A percentile compares a stretch with the other conserved stretches of the same genome.
Conservation (phyloP, 2,329 filamentous ascomycete genomes). For the Clonostachys byssicola region DNA sequence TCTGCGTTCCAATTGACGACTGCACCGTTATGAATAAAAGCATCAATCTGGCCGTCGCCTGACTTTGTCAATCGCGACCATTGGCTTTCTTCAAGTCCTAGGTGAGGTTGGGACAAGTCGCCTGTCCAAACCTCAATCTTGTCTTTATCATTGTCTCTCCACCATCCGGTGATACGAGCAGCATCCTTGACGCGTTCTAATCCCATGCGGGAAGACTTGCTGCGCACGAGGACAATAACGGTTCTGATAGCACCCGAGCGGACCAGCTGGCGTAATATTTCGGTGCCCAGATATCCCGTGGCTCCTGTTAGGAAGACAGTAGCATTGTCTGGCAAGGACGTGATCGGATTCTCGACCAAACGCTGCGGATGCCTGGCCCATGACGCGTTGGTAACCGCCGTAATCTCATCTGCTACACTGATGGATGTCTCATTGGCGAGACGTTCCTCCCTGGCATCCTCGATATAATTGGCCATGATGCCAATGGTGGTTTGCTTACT, state of each 20-base stretch:
- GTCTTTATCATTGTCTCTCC: neutral
- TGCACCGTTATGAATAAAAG: slow-evolving; percentile 78
- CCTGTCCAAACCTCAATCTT: slow-evolving; percentile 8
- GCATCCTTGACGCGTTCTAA: slow-evolving; percentile 52
- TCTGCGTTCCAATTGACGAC: slow-evolving; percentile 75
- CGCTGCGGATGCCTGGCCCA: neutral
- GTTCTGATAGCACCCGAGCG: slow-evolving; percentile 29
- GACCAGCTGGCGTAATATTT: slow-evolving; percentile 70
- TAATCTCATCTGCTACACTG: neutral
- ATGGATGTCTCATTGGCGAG: neutral
- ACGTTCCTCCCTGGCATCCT: neutral
- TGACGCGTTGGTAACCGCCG: neutral
- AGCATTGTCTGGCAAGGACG: neutral
- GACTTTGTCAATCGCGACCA: slow-evolving; percentile 55
- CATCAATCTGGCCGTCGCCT: slow-evolving; percentile 57
- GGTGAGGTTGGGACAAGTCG: slow-evolving; percentile 1
- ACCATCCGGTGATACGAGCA: slow-evolving; percentile 6
- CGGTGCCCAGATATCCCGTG: slow-evolving; percentile 71
- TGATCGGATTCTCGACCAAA: neutral
- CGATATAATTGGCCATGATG: neutral
- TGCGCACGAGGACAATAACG: slow-evolving; percentile 71
- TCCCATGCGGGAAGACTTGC: slow-evolving; percentile 53
- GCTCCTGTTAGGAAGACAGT: slow-evolving; percentile 81
- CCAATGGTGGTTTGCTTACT: neutral
- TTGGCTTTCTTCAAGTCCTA: slow-evolving; percentile 27